Evolutionary conservation across 108 stramenopile species (phyloP).

Genomic region (Chaetoceros tenuissimus): DNA sequence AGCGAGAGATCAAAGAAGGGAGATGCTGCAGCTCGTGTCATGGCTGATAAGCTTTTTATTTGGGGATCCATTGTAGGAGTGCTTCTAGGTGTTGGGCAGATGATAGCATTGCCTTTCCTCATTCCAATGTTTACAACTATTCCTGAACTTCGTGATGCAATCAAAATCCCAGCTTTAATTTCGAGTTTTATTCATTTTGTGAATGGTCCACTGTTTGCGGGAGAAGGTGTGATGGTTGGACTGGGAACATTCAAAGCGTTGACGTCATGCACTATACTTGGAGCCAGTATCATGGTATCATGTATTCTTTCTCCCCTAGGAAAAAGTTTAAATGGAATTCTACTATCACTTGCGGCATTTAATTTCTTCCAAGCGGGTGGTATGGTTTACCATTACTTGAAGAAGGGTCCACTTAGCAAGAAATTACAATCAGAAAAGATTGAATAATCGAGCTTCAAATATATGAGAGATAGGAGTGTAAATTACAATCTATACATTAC

Average conservation of each 20-base stretch:
- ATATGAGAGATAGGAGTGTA: no score
- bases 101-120: slow-evolving; percentile 35
- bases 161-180: slow-evolving; percentile 49
- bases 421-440: no score
- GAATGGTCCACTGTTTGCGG: slow-evolving; percentile 68
- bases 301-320: slow-evolving; percentile 49
- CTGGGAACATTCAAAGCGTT: slow-evolving; percentile 46
- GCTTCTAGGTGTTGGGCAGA: slow-evolving; percentile 40
- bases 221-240: slow-evolving; percentile 75
- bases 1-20: slow-evolving; percentile 37
- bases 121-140: slow-evolving; percentile 66
- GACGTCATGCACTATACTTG: slow-evolving; percentile 42
- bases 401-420: slow-evolving; percentile 45
- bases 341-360: slow-evolving; percentile 50
- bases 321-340: slow-evolving; percentile 51
- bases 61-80: slow-evolving; percentile 58
- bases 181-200: slow-evolving; percentile 56
- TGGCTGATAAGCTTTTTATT: slow-evolving; percentile 61
- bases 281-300: slow-evolving; percentile 40
- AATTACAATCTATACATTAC: no score
- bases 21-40: slow-evolving; percentile 38
- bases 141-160: slow-evolving; percentile 61
- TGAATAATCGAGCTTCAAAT: no score
- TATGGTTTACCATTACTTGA: slow-evolving; percentile 53
- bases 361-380: slow-evolving; percentile 44